Evolutionary conservation across 2,329 filamentous ascomycete species (phyloP).

Genomic region (Simplicillium aogashimaense): DNA sequence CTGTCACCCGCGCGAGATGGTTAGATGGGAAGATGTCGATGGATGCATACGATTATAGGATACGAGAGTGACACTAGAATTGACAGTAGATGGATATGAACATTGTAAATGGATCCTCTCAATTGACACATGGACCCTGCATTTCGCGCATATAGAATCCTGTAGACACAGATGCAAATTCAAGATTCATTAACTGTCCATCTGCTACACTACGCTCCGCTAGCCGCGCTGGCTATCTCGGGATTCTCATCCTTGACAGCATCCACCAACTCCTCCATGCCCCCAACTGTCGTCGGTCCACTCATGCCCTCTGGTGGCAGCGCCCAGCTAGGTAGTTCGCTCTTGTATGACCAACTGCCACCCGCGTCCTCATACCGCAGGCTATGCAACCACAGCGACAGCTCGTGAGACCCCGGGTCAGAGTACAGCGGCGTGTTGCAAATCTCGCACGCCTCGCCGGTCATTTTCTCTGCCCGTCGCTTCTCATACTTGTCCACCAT

Average conservation of each 20-base stretch:
- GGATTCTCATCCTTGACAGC: slow-evolving; percentile 38
- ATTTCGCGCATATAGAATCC: no score
- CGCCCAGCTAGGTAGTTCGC: slow-evolving; percentile 77
- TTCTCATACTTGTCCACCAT: slow-evolving; percentile 88
- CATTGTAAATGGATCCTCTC: no score
- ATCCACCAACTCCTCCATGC: slow-evolving; percentile 47
- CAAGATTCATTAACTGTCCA: no score
- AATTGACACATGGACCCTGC: no score
- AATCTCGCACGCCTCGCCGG: slow-evolving; percentile 68
- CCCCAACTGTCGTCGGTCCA: slow-evolving; percentile 60
- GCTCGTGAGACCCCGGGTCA: slow-evolving; percentile 80
- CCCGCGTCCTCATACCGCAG: slow-evolving; percentile 77
- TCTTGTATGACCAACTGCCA: slow-evolving; percentile 81
- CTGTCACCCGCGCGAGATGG: no score
- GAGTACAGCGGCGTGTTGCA: slow-evolving; percentile 88
- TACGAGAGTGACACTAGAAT: no score
- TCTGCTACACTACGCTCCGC: no score
- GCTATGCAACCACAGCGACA: slow-evolving; percentile 90
- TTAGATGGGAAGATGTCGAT: no score
- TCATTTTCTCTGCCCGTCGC: slow-evolving; percentile 86
- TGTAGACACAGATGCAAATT: no score
- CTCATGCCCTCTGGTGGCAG: slow-evolving; percentile 63
- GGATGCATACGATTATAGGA: no score
- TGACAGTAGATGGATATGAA: no score
- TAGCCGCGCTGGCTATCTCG: slow-evolving; percentile 19